Conservation (phyloP, 805 yeast genomes). For the Barnettozyma botsteinii region DNA sequence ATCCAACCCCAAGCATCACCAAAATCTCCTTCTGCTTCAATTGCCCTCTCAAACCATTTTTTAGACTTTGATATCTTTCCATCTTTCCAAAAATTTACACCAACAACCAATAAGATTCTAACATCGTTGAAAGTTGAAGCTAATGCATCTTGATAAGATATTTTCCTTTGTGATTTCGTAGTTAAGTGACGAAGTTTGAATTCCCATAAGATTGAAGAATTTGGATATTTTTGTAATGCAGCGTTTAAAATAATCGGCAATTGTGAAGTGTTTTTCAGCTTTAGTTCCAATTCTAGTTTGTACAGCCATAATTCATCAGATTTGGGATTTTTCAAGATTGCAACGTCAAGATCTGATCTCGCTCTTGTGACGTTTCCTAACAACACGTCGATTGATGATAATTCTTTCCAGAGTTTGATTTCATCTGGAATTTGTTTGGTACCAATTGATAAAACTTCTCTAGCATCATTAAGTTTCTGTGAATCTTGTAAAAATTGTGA, state of each 20-base stretch:
- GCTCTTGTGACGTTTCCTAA: slow-evolving; percentile 48
- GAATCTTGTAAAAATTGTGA: slow-evolving; percentile 45
- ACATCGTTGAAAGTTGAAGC: slow-evolving; percentile 57
- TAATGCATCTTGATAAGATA: slow-evolving; percentile 64
- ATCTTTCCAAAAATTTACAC: slow-evolving; percentile 58
- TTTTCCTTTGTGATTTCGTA: slow-evolving; percentile 47
- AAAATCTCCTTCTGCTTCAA: slow-evolving; percentile 44
- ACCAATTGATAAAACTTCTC: slow-evolving; percentile 44
- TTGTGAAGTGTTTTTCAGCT: slow-evolving; percentile 41
- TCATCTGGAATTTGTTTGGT: slow-evolving; percentile 40
- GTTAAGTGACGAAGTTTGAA: slow-evolving; percentile 42
- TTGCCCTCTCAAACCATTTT: slow-evolving; percentile 70
- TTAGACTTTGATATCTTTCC: slow-evolving; percentile 59
- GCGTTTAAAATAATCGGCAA: slow-evolving; percentile 50
- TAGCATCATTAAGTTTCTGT: slow-evolving; percentile 34
- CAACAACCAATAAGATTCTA: slow-evolving; percentile 56
- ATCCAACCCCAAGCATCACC: slow-evolving; percentile 81
- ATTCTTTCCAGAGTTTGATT: slow-evolving; percentile 47
- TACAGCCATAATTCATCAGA: slow-evolving; percentile 53
- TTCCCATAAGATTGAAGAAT: slow-evolving; percentile 60
- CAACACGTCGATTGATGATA: slow-evolving; percentile 39
- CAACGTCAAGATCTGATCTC: slow-evolving; percentile 67
- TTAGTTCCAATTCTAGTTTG: slow-evolving; percentile 51
- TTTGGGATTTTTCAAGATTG: slow-evolving; percentile 43
- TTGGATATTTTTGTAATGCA: slow-evolving; percentile 55